phyloP scores from a whole-genome alignment of 306 rosid species.

The Ammopiptanthus mongolicus region DNA sequence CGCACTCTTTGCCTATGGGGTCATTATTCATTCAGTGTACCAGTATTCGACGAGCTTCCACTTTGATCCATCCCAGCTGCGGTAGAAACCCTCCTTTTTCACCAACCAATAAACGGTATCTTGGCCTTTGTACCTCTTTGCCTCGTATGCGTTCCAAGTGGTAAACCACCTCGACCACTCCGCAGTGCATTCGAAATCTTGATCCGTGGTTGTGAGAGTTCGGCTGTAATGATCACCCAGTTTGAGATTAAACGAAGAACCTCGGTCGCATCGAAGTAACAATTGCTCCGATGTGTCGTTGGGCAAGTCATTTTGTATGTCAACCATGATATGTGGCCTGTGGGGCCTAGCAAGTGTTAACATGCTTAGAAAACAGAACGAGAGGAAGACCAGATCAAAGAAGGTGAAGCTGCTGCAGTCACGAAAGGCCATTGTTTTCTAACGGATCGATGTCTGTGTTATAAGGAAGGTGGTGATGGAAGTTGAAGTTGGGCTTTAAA shows the following conservation, averaged over 20 bases:
- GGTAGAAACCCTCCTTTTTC: constrained; percentile 14
- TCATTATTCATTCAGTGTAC: too few relatives aligned
- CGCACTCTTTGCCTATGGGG: too few relatives aligned
- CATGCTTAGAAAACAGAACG: background rate
- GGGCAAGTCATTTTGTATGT: background rate
- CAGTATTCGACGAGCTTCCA: background rate
- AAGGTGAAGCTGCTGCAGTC: background rate
- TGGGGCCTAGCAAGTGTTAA: background rate
- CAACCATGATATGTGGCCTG: background rate
- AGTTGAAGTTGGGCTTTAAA: background rate
- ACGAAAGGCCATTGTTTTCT: background rate
- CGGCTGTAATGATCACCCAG: background rate
- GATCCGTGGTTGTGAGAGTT: background rate
- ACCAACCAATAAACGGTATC: background rate
- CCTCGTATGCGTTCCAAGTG: background rate
- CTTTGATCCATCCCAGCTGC: background rate
- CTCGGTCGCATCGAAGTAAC: background rate
- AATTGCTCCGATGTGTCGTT: background rate
- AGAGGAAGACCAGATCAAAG: background rate
- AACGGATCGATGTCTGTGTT: too few relatives aligned
- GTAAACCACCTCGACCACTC: background rate
- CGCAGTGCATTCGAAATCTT: background rate
- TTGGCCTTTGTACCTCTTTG: background rate
- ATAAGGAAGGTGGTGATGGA: background rate
- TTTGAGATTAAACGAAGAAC: background rate